Base-by-base conservation (phyloP, 805 yeast genomes). In the Lachancea thermotolerans region DNA sequence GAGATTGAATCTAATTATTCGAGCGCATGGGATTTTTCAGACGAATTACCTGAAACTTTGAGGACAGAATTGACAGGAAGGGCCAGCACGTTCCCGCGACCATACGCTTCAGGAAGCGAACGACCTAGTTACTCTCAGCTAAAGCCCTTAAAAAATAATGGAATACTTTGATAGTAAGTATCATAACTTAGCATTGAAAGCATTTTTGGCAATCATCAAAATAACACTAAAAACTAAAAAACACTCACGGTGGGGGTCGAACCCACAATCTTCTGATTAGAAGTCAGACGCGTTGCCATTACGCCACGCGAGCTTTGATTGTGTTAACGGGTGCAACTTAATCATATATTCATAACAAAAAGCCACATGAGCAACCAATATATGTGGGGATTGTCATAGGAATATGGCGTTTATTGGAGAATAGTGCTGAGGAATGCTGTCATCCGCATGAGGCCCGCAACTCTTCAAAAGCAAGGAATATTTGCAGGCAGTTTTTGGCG, bases 221-320 rank as follows among this genome's bases (percentile, higher is more conserved):
- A 21, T 21, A 21, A 21, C 4, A 21, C n/a, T n/a, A 21, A 7
- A 21, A 21, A 4, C 6, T 21, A 21, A 49, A 50, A 58, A 61
- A 66, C 73, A 69, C 74, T 70, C 74, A 69, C 68, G 71, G 72
- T 67, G 74, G 73, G 75, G 75, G 74, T 70, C 74, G 74, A 70
- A 70, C 74, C 74, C 74, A 67, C 72, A 70, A 70, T 70, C 74
- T 70, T 69, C 73, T 70, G 74, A 70, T 70, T 70, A 70, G 74
- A 70, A 70, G 75, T 70, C 75, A 70, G 73, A 70, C 75, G 74
- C 75, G 74, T 70, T 70, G 74, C 75, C 75, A 70, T 70, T 70
- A 70, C 75, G 74, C 75, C 74, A 70, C 71, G 69, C 73, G 21
- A 44, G 46, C 46, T 27, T 27, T 15, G 10, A 5, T 30, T 14